Evolutionary conservation across 169 alveolate species (phyloP), one percentile per base, ranked within the genome.

Genomic region (Neospora caninum): DNA sequence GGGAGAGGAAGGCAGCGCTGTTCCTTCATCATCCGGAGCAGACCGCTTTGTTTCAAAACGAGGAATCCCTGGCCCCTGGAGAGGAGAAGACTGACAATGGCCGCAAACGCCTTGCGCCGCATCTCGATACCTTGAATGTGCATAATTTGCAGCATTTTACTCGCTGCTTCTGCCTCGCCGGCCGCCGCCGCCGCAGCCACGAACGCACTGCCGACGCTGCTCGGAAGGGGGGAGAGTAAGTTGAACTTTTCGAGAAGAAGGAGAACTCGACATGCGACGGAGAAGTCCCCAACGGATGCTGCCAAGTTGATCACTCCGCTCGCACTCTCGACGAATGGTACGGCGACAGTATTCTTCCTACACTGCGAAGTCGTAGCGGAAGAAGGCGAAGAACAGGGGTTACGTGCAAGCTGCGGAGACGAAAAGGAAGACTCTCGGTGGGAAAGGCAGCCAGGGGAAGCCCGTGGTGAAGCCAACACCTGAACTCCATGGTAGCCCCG

Each of bases 221-320:
- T 73, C 39, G 39, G 25, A 9, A 73, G 43, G 16, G 89, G 89
- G 39, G 22, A 18, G 22, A 82, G 89, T 9, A 82, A 82, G 36
- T 41, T 27, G 64, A 42, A 41, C 64, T 25, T 9, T 42, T 82
- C 69, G 22, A 82, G 89, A 38, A 38, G 89, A 42, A 18, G 38
- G 20, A 82, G 53, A 36, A 82, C 89, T 82, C 41, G 36, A 9
- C 53, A 42, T 29, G 89, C 89, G 39, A 43, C 25, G 67, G 53
- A 41, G 41, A 82, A 82, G 39, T 82, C 89, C 64, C 89, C 69
- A 22, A 36, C 0, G 36, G 53, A 13, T n/a, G 43, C 69, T 67
- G 89, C 54, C 64, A 82, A 31, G 25, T 82, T 82, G 43, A 82
- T 29, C 13, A 82, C 89, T 41, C 89, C 89, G 25, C 89, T 82